Evolutionary conservation across 306 rosid genomes (phyloP).

Genomic region (Acacia acuminata): DNA sequence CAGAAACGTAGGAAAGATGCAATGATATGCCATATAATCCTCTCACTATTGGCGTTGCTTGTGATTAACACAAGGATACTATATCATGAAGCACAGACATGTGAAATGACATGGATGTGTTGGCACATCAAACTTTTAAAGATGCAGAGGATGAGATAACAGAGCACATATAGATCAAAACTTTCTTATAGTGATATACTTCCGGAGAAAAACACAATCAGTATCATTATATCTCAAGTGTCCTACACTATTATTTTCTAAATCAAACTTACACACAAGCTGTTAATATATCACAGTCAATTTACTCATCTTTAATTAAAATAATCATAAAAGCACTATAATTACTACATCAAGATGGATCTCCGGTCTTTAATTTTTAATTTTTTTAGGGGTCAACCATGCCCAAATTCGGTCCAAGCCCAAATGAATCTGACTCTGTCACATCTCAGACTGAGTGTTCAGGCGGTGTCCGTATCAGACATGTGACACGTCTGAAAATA

Average conservation of each 20-base stretch:
- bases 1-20: background rate
- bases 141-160: background rate
- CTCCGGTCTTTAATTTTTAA: background rate
- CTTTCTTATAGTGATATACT: background rate
- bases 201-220: background rate
- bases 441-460: background rate
- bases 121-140: background rate
- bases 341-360: background rate
- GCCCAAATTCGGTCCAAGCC: background rate
- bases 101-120: background rate
- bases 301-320: background rate
- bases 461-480: background rate
- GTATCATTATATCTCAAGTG: background rate
- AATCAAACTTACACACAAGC: background rate
- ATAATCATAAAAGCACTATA: background rate
- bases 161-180: background rate
- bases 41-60: background rate
- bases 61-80: background rate
- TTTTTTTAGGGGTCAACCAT: background rate
- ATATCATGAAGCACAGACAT: background rate
- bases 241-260: background rate
- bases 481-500: background rate
- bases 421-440: background rate
- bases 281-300: background rate
- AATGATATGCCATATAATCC: slow-evolving; percentile 6